Conservation (phyloP, 257 asterid species). For the Capsicum chinense region DNA sequence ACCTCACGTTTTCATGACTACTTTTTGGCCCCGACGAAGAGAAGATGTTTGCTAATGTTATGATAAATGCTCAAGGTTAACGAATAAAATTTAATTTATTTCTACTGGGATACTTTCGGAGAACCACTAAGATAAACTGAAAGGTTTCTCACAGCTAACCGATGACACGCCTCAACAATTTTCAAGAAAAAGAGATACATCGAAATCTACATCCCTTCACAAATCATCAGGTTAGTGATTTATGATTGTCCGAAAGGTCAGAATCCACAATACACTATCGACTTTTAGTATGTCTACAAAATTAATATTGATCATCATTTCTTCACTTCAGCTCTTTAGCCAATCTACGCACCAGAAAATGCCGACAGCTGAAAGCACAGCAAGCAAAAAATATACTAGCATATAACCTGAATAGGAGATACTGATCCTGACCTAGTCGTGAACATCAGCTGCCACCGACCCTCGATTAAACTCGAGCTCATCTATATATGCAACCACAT, state of each 20-base stretch:
- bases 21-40: not conserved
- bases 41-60: not conserved
- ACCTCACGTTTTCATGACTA: not conserved
- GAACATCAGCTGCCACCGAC: conserved; percentile 94
- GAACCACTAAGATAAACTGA: no score
- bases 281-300: not conserved
- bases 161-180: not conserved
- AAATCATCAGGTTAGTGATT: not conserved
- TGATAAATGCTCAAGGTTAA: not conserved
- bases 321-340: not conserved
- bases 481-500: conserved; percentile 50
- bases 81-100: not conserved
- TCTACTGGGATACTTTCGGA: no score
- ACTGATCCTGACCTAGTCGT: conserved; percentile 95
- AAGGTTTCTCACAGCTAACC: not conserved
- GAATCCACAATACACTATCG: not conserved
- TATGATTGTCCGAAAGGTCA: not conserved
- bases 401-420: conserved; percentile 81
- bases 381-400: not conserved
- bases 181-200: not conserved
- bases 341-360: not conserved
- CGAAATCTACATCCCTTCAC: not conserved
- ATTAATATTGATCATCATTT: not conserved
- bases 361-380: not conserved
- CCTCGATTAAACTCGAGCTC: conserved; percentile 83